These are phyloP conservation scores for Barnettozyma sp. DNA, from an alignment of 805 yeast species.

Conservation along the genomic window DNA sequence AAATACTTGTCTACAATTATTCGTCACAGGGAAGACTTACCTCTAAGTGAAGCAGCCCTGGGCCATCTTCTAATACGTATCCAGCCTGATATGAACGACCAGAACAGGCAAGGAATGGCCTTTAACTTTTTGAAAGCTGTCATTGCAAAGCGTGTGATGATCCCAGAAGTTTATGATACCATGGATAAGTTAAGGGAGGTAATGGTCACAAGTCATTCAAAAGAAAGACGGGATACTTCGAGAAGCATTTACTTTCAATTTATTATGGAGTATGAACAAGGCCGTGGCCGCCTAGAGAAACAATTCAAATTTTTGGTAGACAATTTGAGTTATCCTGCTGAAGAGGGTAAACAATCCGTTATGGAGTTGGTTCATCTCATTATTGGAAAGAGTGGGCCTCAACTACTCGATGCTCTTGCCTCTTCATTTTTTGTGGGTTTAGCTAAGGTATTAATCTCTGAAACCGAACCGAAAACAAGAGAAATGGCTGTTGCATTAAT, in stretches of 20 bases:
- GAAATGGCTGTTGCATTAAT: conserved; percentile 72
- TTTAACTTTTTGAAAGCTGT: conserved; percentile 76
- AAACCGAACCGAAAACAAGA: conserved; percentile 71
- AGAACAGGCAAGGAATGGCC: conserved; percentile 81
- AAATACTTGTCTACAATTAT: conserved; percentile 67
- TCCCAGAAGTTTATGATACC: conserved; percentile 86
- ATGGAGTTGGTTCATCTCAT: conserved; percentile 78
- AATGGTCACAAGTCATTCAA: conserved; percentile 84
- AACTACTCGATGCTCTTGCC: conserved; percentile 51
- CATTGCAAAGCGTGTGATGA: conserved; percentile 61
- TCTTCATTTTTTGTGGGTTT: conserved; percentile 79
- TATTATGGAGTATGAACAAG: conserved; percentile 91
- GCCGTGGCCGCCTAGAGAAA: conserved; percentile 74
- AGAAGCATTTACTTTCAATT: conserved; percentile 79
- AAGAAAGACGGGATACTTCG: conserved; percentile 76
- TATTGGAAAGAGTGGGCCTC: conserved; percentile 56
- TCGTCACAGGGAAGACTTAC: conserved; percentile 58
- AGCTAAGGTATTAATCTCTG: conserved; percentile 70
- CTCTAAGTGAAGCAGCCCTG: conserved; percentile 62
- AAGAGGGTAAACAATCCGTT: conserved; percentile 81
- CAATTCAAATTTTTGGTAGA: conserved; percentile 75
- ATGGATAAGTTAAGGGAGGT: conserved; percentile 75
- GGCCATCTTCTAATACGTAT: conserved; percentile 66
- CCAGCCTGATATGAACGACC: conserved; percentile 85
- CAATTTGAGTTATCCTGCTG: conserved; percentile 78